Evolutionary conservation across 495 filamentous ascomycete species (phyloP).

Genomic region (Neurospora sp.): DNA sequence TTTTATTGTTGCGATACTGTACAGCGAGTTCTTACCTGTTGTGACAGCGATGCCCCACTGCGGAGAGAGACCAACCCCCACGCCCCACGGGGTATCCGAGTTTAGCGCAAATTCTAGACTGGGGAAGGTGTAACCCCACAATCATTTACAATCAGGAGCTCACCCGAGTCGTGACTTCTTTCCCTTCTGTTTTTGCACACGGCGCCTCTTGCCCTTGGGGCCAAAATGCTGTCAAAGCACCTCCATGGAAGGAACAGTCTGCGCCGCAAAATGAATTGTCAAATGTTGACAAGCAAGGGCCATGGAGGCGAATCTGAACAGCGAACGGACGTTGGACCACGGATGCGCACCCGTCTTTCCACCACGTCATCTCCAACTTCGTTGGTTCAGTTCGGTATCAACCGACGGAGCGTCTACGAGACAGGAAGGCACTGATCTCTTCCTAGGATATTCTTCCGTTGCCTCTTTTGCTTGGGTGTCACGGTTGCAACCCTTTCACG

Average conservation of each 20-base stretch:
- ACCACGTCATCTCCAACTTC: not conserved
- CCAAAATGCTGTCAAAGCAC: not conserved
- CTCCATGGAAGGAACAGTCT: not conserved
- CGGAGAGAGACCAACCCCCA: constrained; percentile 14
- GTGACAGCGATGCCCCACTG: not conserved
- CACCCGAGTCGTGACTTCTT: not conserved
- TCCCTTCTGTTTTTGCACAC: not conserved
- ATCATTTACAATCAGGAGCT: constrained; percentile 1
- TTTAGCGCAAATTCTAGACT: constrained; percentile 2
- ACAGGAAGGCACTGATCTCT: not conserved
- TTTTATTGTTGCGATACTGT: not conserved
- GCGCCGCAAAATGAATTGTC: not conserved
- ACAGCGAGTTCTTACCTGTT: not conserved
- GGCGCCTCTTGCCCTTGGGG: not conserved
- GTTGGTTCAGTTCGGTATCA: not conserved
- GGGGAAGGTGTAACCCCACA: constrained; percentile 14
- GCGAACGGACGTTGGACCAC: not conserved
- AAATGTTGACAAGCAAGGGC: not conserved
- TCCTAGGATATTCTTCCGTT: not conserved
- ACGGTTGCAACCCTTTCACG: not conserved
- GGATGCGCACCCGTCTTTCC: not conserved
- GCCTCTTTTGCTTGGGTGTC: not conserved
- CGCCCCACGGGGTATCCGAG: constrained; percentile 21
- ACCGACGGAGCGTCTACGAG: not conserved
- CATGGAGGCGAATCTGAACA: not conserved